A percentile compares a stretch with the other conserved stretches of the same genome.
These are phyloP conservation scores for Naganishia albida DNA, from an alignment of 1,284 basidiomycete species.

Conservation along the genomic window DNA sequence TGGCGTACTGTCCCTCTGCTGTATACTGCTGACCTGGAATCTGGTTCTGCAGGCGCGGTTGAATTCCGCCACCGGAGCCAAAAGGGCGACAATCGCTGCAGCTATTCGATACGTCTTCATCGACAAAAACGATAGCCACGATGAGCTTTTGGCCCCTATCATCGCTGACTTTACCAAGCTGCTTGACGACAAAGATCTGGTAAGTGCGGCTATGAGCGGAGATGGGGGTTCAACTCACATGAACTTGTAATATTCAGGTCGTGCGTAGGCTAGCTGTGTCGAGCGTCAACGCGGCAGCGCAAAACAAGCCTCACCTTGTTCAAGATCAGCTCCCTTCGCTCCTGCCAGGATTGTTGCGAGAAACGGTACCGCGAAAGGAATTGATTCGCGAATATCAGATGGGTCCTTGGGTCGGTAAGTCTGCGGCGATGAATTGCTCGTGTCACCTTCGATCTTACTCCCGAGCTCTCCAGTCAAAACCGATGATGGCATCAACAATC, in stretches of 20 bases:
- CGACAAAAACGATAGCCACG: constrained; percentile 78
- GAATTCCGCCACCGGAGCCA: constrained; percentile 64
- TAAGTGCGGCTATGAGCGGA: constrained; percentile 54
- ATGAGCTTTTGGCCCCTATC: constrained; percentile 80
- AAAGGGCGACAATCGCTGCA: constrained; percentile 82
- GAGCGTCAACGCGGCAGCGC: constrained; percentile 87
- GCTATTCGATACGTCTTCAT: constrained; percentile 95
- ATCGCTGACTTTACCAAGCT: constrained; percentile 87
- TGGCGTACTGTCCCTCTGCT: not conserved
- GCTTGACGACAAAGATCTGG: constrained; percentile 81
- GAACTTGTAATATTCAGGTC: constrained; percentile 63
- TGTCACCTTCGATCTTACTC: not conserved
- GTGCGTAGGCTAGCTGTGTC: constrained; percentile 84
- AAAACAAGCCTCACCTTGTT: constrained; percentile 89
- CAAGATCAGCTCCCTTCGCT: constrained; percentile 76
- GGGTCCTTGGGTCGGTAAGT: constrained; percentile 89
- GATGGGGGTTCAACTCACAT: too few species aligned
- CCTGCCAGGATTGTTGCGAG: constrained; percentile 80
- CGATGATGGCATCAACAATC: constrained; percentile 54
- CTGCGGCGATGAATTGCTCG: not conserved
- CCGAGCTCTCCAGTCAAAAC: constrained; percentile 40
- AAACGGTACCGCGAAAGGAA: constrained; percentile 76
- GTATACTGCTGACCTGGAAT: constrained; percentile 46
- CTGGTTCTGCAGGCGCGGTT: constrained; percentile 38
- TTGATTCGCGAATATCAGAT: constrained; percentile 91